Base-by-base conservation (phyloP, 1,284 basidiomycete species). In the Schizophyllum commune region DNA sequence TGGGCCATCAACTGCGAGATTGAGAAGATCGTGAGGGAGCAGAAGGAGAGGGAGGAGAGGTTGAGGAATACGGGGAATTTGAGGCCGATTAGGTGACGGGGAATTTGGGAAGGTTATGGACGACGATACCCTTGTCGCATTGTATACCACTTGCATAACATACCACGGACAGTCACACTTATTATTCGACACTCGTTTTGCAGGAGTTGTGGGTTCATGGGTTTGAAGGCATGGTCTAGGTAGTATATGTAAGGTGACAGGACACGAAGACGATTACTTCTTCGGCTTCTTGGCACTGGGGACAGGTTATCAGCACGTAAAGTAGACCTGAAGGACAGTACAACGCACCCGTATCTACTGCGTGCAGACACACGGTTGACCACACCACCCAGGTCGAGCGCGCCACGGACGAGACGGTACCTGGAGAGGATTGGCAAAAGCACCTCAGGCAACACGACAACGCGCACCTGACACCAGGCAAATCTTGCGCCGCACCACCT, bases 401-500 rank as follows among this genome's bases (percentile, higher is more conserved):
- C 91, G 34, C 97, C 97, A 71, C 97, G 85, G 13, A 99, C 90
- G 63, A 98, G 79, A 75, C 98, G 97, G 77, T 99, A 99, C 69
- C 95, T 97, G 65, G 20, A 60, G 60, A 59, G 6, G n/a, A 33
- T 63, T 19, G 32, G 55, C 51, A 62, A 21, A 32, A 21, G 21
- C 32, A 21, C 53, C 22, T 58, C 27, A 32, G 34, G 55, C 27
- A 60, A 52, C 60, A 61, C 51, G 56, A 27, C 58, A 55, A 59
- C 32, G 79, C 91, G 63, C 71, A 96, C 95, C 91, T 86, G 34
- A 97, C 91, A 84, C 96, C 95, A 47, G 96, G 96, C 72, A 98
- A 82, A 86, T 99, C 97, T 79, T 98, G 96, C 2, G 95, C 90
- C 77, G 95, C 85, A 7, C 97, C 97, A 13, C 97, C 97, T 69